Percentiles rank a stretch among this genome's conserved stretches.
Evolutionary conservation across 169 alveolate genomes (phyloP).

Genomic region (Plasmodium inui): DNA sequence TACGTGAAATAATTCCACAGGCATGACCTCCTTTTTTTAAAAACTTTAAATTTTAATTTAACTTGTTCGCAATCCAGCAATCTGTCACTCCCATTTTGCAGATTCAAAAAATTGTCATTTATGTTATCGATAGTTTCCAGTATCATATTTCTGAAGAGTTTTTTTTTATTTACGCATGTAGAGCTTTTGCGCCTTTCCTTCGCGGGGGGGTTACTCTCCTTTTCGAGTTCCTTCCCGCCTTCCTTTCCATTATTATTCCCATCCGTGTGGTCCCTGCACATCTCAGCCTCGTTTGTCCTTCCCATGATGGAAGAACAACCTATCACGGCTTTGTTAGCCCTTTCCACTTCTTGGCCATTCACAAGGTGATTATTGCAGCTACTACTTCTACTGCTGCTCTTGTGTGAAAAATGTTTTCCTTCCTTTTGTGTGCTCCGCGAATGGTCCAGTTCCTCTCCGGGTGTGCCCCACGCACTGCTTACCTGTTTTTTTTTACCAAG

Average conservation of each 20-base stretch:
- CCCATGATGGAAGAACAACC: neutral
- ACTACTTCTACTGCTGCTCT: neutral
- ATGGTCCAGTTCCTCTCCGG: neutral
- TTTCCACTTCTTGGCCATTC: neutral
- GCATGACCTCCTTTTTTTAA: conserved; percentile 68
- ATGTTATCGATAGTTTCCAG: conserved; percentile 49
- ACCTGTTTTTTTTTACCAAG: neutral
- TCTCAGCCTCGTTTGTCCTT: neutral
- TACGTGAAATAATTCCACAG: conserved; percentile 73
- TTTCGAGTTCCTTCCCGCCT: neutral
- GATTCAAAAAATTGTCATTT: conserved; percentile 17
- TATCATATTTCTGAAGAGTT: conserved; percentile 16
- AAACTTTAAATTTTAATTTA: conserved; percentile 48
- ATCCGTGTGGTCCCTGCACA: neutral
- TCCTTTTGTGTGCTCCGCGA: neutral
- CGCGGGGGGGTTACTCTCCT: neutral
- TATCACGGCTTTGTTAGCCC: neutral
- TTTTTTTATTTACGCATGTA: conserved; percentile 28
- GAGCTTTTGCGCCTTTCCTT: conserved; percentile 14
- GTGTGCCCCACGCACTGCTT: neutral
- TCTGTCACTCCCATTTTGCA: neutral
- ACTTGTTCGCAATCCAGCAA: conserved; percentile 7
- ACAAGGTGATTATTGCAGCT: neutral
- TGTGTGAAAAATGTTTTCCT: neutral
- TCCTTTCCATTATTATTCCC: neutral